Base-by-base conservation (phyloP, 2,329 filamentous ascomycete genomes). In the Sclerotinia borealis region DNA sequence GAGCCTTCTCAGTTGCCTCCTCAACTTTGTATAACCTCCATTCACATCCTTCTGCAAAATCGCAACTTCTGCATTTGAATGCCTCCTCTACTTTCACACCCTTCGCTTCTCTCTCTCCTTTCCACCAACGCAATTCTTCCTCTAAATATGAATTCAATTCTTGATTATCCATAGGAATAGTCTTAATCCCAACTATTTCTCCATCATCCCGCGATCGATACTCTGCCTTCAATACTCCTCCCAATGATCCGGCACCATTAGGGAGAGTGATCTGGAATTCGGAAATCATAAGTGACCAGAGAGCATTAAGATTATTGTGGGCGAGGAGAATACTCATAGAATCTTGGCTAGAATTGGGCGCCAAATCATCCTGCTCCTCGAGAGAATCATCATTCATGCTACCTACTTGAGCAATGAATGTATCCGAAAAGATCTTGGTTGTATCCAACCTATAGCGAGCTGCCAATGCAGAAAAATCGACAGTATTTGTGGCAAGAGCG, bases 61-160 rank as follows among this genome's bases (percentile, higher is more conserved):
- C 92, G 72, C 93, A 98, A 29, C 82, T 85, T 25, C 85, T 79
- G 74, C 93, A 98, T 75, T 97, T 98, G 77, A 89, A 96, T 0
- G 91, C 90, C 69, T 97, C 93, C 71, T 93, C 88, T 8, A 96
- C 82, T 8, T 85, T 81, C 3, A 97, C 93, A 0, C 93, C 93
- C 9, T 81, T 80, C 0, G 92, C 85, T 56, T 83, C 77, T 19
- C 93, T 79, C 69, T 89, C 80, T 1, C 93, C 93, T 37, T 84
- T 85, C 93, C 93, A 98, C 92, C 92, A 97, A n/a, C 81, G 75
- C 83, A 97, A 85, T 67, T 90, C 87, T 3, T 85, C 81, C 0
- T 77, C 73, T 3, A 96, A 74, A 72, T 96, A 96, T 1, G 75
- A 76, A 13, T 87, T 81, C 49, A 97, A 77, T 3, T 80, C 80